Percentiles rank a stretch among this genome's conserved stretches.
Conservation (phyloP, 441 rosid genomes). For the Populus hybrid region DNA sequence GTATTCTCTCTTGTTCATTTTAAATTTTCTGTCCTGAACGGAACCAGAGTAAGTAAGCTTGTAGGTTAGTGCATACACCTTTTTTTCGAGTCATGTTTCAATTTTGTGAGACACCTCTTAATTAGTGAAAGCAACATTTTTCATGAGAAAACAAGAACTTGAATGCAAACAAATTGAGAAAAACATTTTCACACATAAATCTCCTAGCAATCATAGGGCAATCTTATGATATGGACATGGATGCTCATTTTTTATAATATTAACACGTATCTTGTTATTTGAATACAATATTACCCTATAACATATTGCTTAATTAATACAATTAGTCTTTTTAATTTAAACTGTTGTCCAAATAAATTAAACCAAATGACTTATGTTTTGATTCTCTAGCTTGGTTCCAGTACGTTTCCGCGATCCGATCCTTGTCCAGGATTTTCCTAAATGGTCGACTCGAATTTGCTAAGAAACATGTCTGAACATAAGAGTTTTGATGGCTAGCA, state of each 20-base stretch:
- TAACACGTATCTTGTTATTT: background rate
- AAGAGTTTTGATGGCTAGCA: background rate
- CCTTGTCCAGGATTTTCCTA: background rate
- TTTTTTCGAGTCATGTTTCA: background rate
- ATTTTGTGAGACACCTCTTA: background rate
- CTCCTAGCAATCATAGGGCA: background rate
- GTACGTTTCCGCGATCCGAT: background rate
- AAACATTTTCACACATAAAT: too few relatives aligned
- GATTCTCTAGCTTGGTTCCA: background rate
- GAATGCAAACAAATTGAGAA: background rate
- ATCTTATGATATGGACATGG: background rate
- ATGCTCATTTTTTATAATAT: too few relatives aligned
- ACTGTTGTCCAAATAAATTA: background rate
- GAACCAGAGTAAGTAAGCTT: background rate
- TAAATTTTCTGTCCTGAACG: background rate
- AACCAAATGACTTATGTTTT: background rate
- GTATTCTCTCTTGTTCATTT: background rate
- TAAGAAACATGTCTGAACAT: background rate
- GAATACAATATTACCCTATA: background rate
- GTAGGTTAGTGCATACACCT: background rate
- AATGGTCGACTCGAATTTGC: background rate
- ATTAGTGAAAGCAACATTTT: background rate
- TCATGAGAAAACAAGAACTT: background rate
- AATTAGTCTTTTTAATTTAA: background rate
- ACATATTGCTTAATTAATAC: background rate